These are phyloP conservation scores for Neopestalotiopsis sp. DNA, from an alignment of 2,329 filamentous ascomycete species.

Conservation along the genomic window DNA sequence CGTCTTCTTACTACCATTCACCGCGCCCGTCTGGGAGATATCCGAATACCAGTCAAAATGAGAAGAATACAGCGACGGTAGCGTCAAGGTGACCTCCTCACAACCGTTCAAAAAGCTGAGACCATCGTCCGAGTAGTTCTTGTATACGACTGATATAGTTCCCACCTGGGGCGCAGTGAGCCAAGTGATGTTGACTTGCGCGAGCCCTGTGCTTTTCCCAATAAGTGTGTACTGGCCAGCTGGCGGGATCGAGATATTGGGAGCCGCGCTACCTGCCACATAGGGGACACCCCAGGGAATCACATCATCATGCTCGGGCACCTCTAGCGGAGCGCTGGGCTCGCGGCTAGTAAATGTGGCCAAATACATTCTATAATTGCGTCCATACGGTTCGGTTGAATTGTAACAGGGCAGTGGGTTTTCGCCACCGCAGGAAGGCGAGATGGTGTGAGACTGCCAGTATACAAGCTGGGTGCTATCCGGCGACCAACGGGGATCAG, in stretches of 20 bases:
- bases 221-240: slow-evolving; percentile 27
- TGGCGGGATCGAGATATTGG: neutral
- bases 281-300: slow-evolving; percentile 43
- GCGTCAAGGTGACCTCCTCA: slow-evolving; percentile 39
- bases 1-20: slow-evolving; percentile 43
- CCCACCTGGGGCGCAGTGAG: slow-evolving; percentile 21
- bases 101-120: slow-evolving; percentile 37
- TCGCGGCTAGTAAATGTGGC: slow-evolving; percentile 41
- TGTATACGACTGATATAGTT: slow-evolving; percentile 41
- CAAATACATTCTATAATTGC: slow-evolving; percentile 47
- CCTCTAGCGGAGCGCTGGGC: slow-evolving; percentile 28
- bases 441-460: slow-evolving; percentile 43
- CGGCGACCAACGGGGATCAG: slow-evolving; percentile 47
- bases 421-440: slow-evolving; percentile 47
- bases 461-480: slow-evolving; percentile 50
- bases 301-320: slow-evolving; percentile 33
- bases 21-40: slow-evolving; percentile 38
- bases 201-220: slow-evolving; percentile 24
- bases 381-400: slow-evolving; percentile 44
- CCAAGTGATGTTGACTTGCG: slow-evolving; percentile 27
- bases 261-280: slow-evolving; percentile 26
- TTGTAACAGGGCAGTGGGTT: slow-evolving; percentile 48
- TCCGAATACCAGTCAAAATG: slow-evolving; percentile 45
- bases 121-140: slow-evolving; percentile 43
- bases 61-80: slow-evolving; percentile 31